phyloP scores from a whole-genome alignment of 2,329 filamentous ascomycete species.

The Pseudogymnoascus sp. region DNA sequence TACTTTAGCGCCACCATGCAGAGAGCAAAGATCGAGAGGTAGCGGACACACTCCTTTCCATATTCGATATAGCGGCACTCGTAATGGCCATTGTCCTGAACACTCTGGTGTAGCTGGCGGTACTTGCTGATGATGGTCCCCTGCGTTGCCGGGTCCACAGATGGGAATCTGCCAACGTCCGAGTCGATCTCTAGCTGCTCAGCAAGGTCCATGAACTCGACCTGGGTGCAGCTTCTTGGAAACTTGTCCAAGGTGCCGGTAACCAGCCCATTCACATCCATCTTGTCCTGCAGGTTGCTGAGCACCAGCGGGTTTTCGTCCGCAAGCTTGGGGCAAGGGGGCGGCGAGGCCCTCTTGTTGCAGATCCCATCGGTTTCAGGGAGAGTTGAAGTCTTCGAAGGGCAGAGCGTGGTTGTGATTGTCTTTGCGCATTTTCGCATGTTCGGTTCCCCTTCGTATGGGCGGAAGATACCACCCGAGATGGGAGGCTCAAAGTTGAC shows the following conservation, averaged over 20 bases:
- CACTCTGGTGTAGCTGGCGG: constrained; percentile 45
- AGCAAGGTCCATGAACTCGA: not conserved
- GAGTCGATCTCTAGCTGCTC: constrained; percentile 39
- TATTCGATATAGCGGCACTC: constrained; percentile 52
- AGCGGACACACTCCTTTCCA: constrained; percentile 50
- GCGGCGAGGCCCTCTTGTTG: not conserved
- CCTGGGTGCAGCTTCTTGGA: not conserved
- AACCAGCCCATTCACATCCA: constrained; percentile 1
- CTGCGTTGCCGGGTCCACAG: constrained; percentile 48
- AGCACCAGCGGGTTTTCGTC: not conserved
- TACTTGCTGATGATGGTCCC: constrained; percentile 49
- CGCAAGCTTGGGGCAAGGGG: too few species aligned
- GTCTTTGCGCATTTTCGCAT: constrained; percentile 5
- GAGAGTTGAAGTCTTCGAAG: not conserved
- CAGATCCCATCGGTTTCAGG: not conserved
- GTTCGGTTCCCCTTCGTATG: constrained; percentile 34
- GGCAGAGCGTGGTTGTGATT: not conserved
- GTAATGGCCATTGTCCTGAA: constrained; percentile 51
- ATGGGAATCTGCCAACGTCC: constrained; percentile 40
- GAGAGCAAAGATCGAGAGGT: constrained; percentile 41
- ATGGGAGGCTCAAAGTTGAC: constrained; percentile 84
- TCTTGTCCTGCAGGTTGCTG: not conserved
- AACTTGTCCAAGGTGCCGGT: not conserved
- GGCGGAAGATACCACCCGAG: constrained; percentile 73
- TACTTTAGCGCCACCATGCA: constrained; percentile 41